Evolutionary conservation across 2,329 filamentous ascomycete species (phyloP).

Genomic region (Blastomyces parvus): DNA sequence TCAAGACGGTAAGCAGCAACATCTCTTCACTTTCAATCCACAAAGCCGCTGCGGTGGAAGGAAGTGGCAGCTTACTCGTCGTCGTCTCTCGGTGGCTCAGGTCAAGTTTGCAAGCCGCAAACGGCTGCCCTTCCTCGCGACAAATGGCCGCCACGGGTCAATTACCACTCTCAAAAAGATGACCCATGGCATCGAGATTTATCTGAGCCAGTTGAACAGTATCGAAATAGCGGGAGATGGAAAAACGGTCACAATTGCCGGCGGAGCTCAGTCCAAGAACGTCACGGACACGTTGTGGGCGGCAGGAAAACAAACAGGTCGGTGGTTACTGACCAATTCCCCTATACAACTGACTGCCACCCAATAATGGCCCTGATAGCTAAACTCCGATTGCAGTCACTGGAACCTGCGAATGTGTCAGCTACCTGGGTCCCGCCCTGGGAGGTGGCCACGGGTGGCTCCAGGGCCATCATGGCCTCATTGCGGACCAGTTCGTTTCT

Average conservation of each 20-base stretch:
- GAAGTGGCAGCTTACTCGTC: constrained; percentile 23
- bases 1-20: constrained; percentile 34
- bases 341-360: constrained; percentile 2
- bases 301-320: constrained; percentile 43
- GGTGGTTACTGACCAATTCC: constrained; percentile 8
- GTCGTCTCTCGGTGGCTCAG: constrained; percentile 21
- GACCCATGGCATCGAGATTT: constrained; percentile 44
- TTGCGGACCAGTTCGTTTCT: constrained; percentile 45
- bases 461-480: constrained; percentile 45
- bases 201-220: constrained; percentile 37
- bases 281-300: constrained; percentile 43
- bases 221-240: constrained; percentile 37
- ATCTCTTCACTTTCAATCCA: not conserved
- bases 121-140: constrained; percentile 44
- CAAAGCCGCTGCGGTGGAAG: not conserved
- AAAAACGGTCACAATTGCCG: constrained; percentile 41
- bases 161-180: constrained; percentile 43
- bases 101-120: constrained; percentile 42
- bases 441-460: constrained; percentile 51
- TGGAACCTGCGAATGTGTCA: constrained; percentile 46
- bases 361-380: not conserved
- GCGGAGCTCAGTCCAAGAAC: constrained; percentile 40
- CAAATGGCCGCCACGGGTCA: constrained; percentile 45
- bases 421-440: constrained; percentile 42
- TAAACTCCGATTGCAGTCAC: constrained; percentile 27